phyloP scores from a whole-genome alignment of 2,329 filamentous ascomycete species.

The Thielaviopsis ethacetica region DNA sequence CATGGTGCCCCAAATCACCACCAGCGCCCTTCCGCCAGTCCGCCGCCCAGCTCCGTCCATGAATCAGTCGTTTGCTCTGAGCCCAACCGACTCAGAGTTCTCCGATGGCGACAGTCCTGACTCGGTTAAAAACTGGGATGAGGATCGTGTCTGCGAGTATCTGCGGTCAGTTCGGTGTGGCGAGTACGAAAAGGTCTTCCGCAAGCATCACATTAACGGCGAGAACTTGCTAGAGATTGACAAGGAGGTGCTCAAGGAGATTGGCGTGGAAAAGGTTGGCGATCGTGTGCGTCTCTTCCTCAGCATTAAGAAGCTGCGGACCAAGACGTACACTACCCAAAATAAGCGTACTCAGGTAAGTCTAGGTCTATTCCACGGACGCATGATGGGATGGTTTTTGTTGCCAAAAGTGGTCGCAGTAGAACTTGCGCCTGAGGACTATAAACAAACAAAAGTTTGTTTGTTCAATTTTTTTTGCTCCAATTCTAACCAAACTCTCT shows the following conservation, averaged over 20 bases:
- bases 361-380: conserved; percentile 10
- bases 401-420: too few relatives aligned
- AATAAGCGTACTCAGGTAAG: conserved; percentile 75
- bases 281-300: conserved; percentile 85
- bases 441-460: too few relatives aligned
- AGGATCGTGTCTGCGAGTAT: conserved; percentile 83
- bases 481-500: background rate
- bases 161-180: conserved; percentile 79
- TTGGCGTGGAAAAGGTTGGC: conserved; percentile 95
- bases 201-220: conserved; percentile 91
- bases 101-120: conserved; percentile 66
- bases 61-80: conserved; percentile 7
- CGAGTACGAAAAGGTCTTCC: conserved; percentile 82
- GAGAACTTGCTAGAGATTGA: conserved; percentile 95
- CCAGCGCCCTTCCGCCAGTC: conserved; percentile 30
- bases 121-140: conserved; percentile 73
- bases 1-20: conserved; percentile 29
- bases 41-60: conserved; percentile 20
- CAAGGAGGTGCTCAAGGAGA: conserved; percentile 88
- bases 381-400: too few relatives aligned
- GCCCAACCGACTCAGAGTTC: conserved; percentile 25
- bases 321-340: conserved; percentile 57
- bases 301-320: conserved; percentile 68
- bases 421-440: too few relatives aligned
- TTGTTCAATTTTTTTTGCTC: background rate